Conservation (phyloP, 345 rosid genomes). For the Leavenworthia alabamica region DNA sequence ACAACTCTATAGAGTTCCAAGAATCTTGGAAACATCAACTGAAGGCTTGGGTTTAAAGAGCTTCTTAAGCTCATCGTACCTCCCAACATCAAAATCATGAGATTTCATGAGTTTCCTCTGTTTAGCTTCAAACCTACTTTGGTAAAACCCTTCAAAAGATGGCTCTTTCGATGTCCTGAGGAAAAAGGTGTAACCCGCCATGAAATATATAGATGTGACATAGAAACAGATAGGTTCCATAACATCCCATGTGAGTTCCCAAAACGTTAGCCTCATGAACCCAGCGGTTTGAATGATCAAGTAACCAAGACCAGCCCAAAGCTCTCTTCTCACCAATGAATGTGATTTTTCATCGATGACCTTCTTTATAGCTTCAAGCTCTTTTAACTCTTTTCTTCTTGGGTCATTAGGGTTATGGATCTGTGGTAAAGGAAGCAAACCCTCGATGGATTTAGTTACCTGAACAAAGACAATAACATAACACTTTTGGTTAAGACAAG, state of each 20-base stretch:
- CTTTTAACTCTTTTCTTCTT: slow-evolving; percentile 55
- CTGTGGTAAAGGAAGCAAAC: slow-evolving; percentile 54
- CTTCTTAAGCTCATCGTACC: slow-evolving; percentile 54
- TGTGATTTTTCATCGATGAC: slow-evolving; percentile 53
- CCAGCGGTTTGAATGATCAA: slow-evolving; percentile 66
- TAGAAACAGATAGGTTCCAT: slow-evolving; percentile 98
- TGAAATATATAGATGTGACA: slow-evolving; percentile 59
- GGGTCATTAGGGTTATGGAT: slow-evolving; percentile 40
- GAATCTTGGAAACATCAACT: slow-evolving; percentile 18
- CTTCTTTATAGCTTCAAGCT: slow-evolving; percentile 48
- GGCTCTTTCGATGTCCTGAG: slow-evolving; percentile 82
- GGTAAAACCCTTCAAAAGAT: slow-evolving; percentile 79
- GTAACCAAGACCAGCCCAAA: slow-evolving; percentile 67
- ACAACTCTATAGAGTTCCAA: slow-evolving; percentile 13
- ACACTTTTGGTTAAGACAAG: slow-evolving; percentile 23
- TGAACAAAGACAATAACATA: slow-evolving; percentile 32
- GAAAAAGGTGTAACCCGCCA: slow-evolving; percentile 75
- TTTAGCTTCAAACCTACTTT: slow-evolving; percentile 57
- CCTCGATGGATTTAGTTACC: slow-evolving; percentile 66
- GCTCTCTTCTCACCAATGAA: slow-evolving; percentile 52
- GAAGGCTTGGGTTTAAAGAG: slow-evolving; percentile 30
- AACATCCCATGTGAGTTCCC: slow-evolving; percentile 99
- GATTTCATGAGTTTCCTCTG: slow-evolving; percentile 50
- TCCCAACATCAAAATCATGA: slow-evolving; percentile 45
- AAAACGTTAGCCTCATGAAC: slow-evolving; percentile 94